A percentile compares a stretch with the other conserved stretches of the same genome.
Conservation (phyloP, 139 green algal species). For the Auxenochlorella protothecoides region DNA sequence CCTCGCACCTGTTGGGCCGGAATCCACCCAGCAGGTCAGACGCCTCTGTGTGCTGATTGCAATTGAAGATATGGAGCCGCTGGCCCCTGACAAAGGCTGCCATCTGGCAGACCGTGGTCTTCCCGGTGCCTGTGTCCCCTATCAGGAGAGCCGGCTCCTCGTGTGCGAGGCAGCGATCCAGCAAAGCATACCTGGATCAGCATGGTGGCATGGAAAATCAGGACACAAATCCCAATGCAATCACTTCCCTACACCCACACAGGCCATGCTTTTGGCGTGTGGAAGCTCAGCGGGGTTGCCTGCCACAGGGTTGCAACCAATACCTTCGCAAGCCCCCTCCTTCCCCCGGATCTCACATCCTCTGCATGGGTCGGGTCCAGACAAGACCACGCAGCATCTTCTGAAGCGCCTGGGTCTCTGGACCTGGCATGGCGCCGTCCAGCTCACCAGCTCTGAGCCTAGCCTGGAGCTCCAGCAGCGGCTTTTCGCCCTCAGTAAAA, state of each 20-base stretch:
- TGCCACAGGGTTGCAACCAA: too few relatives aligned
- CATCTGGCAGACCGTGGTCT: slow-evolving; percentile 96
- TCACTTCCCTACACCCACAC: too few relatives aligned
- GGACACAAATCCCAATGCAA: too few relatives aligned
- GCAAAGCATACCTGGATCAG: slow-evolving; percentile 15
- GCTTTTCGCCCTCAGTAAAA: background rate
- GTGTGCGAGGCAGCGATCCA: slow-evolving; percentile 47
- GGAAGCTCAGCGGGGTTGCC: too few relatives aligned
- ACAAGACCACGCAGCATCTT: slow-evolving; percentile 51
- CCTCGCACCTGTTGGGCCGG: slow-evolving; percentile 41
- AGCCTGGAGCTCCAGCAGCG: background rate
- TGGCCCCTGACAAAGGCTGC: slow-evolving; percentile 67
- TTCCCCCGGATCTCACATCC: slow-evolving; percentile 48
- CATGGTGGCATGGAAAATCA: too few relatives aligned
- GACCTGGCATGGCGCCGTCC: slow-evolving; percentile 4
- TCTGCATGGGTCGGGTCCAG: slow-evolving; percentile 85
- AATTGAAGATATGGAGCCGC: slow-evolving; percentile 91
- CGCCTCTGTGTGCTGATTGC: slow-evolving; percentile 97
- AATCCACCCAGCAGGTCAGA: slow-evolving; percentile 95
- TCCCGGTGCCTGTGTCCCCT: slow-evolving; percentile 93
- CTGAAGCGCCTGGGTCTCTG: slow-evolving; percentile 9
- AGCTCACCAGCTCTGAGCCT: background rate
- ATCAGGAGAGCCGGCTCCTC: slow-evolving; percentile 90
- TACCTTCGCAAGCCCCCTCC: too few relatives aligned
- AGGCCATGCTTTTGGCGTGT: too few relatives aligned